Base-by-base conservation (phyloP, 2,329 filamentous ascomycete species). In the Didymella sp. region DNA sequence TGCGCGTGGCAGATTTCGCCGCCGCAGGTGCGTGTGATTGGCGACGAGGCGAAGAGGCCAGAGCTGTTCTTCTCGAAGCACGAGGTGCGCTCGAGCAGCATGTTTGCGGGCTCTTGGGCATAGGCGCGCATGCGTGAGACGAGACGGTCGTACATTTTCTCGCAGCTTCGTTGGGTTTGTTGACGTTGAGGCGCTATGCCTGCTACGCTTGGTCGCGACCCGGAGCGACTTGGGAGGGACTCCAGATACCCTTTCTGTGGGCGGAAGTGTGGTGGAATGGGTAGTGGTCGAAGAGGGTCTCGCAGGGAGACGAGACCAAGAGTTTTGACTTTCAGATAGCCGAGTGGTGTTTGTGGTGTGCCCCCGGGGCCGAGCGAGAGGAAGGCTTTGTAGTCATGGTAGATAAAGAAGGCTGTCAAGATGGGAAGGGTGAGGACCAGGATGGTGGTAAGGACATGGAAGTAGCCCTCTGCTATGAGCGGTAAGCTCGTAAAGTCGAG, bases 1-100 rank as follows among this genome's bases (percentile, higher is more conserved):
- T 96, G 92, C 11, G 91, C 85, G 73, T 96, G 92, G 67, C 86
- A 89, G 40, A 96, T 84, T 76, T 96, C 92, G n/a, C 91, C 91
- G 64, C 88, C 85, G 66, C 89, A 91, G 11, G 87, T 90, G 27
- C 85, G 84, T 70, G 89, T 89, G 60, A 89, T 80, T 0, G 88
- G 87, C 47, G 84, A 80, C 2, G 78, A 80, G 1, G 89, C 84
- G 74, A 94, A 95, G 0, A 96, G 81, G 0, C 88, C 91, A 6
- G 91, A 83, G 38, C 89, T 89, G 70, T 94, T 88, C 78, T 93
- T 94, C 75, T 95, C 91, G 64, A 95, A 87, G 70, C 89, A 93
- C 1, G 88, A 91, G 1, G 84, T 88, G 0, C 85, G 89, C 8
- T 87, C 68, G 2, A 68, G 22, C 17, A 81, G 64, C 11, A 58